Evolutionary conservation across 176 grass and related monocot species (phyloP).

Genomic region (Juncus inflexus): DNA sequence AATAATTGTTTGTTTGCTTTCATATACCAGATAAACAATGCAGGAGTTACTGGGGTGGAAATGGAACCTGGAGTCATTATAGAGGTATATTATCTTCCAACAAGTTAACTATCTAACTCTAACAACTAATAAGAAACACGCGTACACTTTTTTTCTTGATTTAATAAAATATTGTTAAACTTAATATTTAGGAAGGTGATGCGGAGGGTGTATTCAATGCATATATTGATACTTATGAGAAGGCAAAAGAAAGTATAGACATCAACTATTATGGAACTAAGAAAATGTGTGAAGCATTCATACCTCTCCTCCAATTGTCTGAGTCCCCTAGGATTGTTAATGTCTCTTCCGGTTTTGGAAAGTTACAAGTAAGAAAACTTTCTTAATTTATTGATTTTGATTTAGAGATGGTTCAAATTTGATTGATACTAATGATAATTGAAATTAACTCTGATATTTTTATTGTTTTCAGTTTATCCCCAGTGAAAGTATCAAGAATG

Average conservation of each 20-base stretch:
- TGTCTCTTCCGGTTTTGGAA: conserved; percentile 4
- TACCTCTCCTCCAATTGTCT: conserved; percentile 26
- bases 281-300: conserved; percentile 7
- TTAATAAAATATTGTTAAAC: background rate
- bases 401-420: no score
- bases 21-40: conserved; percentile 20
- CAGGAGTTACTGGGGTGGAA: background rate
- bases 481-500: conserved; percentile 35
- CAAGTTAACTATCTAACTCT: background rate
- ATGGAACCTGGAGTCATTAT: background rate
- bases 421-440: no score
- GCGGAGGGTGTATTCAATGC: background rate
- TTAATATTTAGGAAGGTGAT: background rate
- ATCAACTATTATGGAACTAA: conserved; percentile 32
- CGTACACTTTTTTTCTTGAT: background rate
- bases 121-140: background rate
- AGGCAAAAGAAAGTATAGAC: conserved; percentile 25
- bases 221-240: conserved; percentile 4
- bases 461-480: conserved; percentile 34
- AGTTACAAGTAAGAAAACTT: conserved; percentile 11
- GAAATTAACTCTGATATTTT: background rate
- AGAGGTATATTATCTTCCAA: background rate
- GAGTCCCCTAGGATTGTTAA: conserved; percentile 23
- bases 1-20: background rate
- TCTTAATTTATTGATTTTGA: no score